A percentile compares a stretch with the other conserved stretches of the same genome.
phyloP scores from a whole-genome alignment of 2,329 filamentous ascomycete genomes.

The Neonectria sp. region DNA sequence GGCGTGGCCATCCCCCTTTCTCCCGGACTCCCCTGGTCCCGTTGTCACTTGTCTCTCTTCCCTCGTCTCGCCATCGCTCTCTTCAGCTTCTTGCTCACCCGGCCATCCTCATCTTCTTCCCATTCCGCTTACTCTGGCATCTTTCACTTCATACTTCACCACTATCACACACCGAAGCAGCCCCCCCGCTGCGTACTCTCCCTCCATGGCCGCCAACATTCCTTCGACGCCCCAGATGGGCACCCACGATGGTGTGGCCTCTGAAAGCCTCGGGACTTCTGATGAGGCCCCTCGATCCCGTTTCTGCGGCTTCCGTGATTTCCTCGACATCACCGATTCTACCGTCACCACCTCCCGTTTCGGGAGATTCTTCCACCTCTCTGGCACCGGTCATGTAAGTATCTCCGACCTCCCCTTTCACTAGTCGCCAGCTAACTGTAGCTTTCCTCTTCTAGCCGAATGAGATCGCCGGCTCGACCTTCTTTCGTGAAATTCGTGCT shows the following conservation, averaged over 20 bases:
- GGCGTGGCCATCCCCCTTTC: constrained; percentile 9
- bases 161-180: neutral
- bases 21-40: neutral
- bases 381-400: constrained; percentile 78
- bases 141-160: neutral
- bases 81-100: constrained; percentile 1
- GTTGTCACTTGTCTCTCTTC: neutral
- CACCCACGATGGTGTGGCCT: constrained; percentile 8
- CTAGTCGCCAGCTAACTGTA: neutral
- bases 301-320: constrained; percentile 54
- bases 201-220: constrained; percentile 35
- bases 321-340: constrained; percentile 54
- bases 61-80: neutral
- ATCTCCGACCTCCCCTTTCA: constrained; percentile 20
- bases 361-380: constrained; percentile 76
- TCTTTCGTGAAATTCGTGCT: constrained; percentile 84
- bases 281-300: constrained; percentile 42
- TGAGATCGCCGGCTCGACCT: constrained; percentile 77
- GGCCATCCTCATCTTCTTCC: neutral
- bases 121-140: neutral
- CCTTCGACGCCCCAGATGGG: constrained; percentile 31
- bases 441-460: constrained; percentile 64
- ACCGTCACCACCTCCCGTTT: constrained; percentile 61
- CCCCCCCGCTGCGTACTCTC: neutral
- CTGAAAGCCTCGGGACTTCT: neutral